Percentiles rank a stretch among this genome's conserved stretches.
Evolutionary conservation across 1,284 basidiomycete species (phyloP).

Genomic region (Phylloporus sp.): DNA sequence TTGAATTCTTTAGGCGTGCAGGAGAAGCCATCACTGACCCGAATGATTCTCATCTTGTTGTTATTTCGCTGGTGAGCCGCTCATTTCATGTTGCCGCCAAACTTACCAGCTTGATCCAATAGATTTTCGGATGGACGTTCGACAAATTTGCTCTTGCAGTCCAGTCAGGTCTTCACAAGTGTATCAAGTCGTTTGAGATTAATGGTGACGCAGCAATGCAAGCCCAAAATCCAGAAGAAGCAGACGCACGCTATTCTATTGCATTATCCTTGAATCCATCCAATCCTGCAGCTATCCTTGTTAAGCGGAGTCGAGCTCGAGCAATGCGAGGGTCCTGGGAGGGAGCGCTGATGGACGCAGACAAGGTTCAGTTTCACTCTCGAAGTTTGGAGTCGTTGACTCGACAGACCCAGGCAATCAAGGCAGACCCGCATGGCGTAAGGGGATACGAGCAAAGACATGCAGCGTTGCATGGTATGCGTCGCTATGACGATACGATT

Average conservation of each 20-base stretch:
- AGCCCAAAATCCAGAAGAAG: not conserved
- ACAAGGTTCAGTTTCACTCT: not conserved
- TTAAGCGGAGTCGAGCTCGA: not conserved
- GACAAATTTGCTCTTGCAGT: not conserved
- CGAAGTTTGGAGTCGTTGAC: not conserved
- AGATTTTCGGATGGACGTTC: not conserved
- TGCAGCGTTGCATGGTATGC: too few relatives aligned
- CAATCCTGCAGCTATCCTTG: not conserved
- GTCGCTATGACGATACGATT: too few relatives aligned
- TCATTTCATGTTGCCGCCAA: not conserved
- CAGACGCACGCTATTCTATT: not conserved
- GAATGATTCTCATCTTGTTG: not conserved
- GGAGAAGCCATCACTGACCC: not conserved
- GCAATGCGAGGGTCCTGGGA: not conserved
- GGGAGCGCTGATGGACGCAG: too few relatives aligned
- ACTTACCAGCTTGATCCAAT: not conserved
- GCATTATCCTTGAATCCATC: not conserved
- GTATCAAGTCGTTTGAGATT: not conserved
- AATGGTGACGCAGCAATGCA: not conserved
- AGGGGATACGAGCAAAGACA: too few relatives aligned
- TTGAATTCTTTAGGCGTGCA: not conserved
- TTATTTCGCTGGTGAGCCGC: not conserved
- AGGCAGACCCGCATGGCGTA: not conserved
- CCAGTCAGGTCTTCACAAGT: not conserved
- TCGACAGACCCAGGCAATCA: not conserved